Base-by-base conservation (phyloP, 176 grass and related monocot genomes). In the Hsuehochloa calcarea region DNA sequence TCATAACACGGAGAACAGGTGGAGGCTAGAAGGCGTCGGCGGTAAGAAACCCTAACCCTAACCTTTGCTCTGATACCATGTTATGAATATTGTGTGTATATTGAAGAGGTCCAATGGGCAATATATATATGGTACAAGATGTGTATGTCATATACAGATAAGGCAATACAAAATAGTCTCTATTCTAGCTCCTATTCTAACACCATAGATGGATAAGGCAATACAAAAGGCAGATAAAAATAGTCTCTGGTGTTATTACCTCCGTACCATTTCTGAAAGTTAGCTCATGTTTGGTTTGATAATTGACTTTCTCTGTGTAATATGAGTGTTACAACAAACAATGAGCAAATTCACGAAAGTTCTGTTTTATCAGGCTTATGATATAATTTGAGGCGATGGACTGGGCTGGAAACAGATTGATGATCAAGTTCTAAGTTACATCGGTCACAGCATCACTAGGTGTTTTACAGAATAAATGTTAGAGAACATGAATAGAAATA, bases 381-480 rank as follows among this genome's bases (percentile, higher is more conserved):
- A 19, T 54, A 51, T 27, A 65, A 78, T 46, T 8, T 79, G 35
- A 37, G 49, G 31, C 69, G 75, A 72, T 79, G 27, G 22, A 26
- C 40, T 45, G 65, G 40, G 20, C 45, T 25, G 38, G 52, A 77
- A 77, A 45, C 26, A 78, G 4, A 54, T 22, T 31, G 52, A 38
- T 1, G 37, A 17, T 9, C 3, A 59, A 77, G 72, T 78, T 78
- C 34, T 37, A 38, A 38, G 87, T 67, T 68, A 39, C 11, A 68
- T 52, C 19, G 59, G 27, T 19, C 31, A 50, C 54, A 64, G 68
- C 56, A 82, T 56, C n/a, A 74, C 8, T 62, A 77, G 14, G n/a
- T 51, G 4, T 19, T 82, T 10, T 58, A 82, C 2, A 55, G 25
- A 82, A 82, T 38, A 83, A 49, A 63, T 73, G 40, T 61, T 37